Percentiles rank a stretch among this genome's conserved stretches.
Conservation (phyloP, 2,329 filamentous ascomycete genomes). For the Orbilia blumenaviensis region DNA sequence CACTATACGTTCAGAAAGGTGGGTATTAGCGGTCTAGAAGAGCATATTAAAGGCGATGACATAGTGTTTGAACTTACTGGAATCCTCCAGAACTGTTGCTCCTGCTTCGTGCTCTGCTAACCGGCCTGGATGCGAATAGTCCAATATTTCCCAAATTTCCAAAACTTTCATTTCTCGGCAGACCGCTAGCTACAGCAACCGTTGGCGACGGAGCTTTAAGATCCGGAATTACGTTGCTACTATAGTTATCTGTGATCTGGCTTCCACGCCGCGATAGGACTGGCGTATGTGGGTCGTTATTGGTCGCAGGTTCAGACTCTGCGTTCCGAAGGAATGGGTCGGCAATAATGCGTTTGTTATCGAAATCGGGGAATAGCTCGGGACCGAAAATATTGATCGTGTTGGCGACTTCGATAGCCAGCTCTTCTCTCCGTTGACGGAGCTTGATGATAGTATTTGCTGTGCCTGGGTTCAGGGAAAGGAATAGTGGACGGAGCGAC, state of each 20-base stretch:
- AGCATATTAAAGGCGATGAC: not conserved
- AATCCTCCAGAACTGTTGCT: constrained; percentile 71
- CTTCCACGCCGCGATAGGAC: constrained; percentile 53
- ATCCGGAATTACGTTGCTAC: constrained; percentile 32
- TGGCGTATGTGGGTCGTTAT: constrained; percentile 59
- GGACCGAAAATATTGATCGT: constrained; percentile 95
- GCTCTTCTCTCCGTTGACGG: constrained; percentile 74
- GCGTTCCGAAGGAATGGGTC: constrained; percentile 64
- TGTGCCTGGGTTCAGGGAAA: constrained; percentile 84
- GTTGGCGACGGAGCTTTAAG: constrained; percentile 28
- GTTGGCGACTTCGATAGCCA: constrained; percentile 84
- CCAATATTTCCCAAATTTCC: constrained; percentile 85
- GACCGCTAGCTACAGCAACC: constrained; percentile 34
- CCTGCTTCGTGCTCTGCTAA: constrained; percentile 75
- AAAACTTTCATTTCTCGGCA: constrained; percentile 89
- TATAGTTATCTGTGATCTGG: constrained; percentile 51
- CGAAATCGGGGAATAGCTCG: constrained; percentile 97
- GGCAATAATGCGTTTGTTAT: constrained; percentile 68
- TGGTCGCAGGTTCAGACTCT: constrained; percentile 52
- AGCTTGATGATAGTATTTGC: constrained; percentile 84
- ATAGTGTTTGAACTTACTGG: constrained; percentile 68
- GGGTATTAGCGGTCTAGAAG: not conserved
- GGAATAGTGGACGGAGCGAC: constrained; percentile 84
- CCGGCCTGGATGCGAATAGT: constrained; percentile 87
- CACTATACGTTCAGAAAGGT: constrained; percentile 58